A percentile compares a stretch with the other conserved stretches of the same genome.
phyloP scores from a whole-genome alignment of 176 grass and related monocot genomes.

The Cenchrus purpureus region DNA sequence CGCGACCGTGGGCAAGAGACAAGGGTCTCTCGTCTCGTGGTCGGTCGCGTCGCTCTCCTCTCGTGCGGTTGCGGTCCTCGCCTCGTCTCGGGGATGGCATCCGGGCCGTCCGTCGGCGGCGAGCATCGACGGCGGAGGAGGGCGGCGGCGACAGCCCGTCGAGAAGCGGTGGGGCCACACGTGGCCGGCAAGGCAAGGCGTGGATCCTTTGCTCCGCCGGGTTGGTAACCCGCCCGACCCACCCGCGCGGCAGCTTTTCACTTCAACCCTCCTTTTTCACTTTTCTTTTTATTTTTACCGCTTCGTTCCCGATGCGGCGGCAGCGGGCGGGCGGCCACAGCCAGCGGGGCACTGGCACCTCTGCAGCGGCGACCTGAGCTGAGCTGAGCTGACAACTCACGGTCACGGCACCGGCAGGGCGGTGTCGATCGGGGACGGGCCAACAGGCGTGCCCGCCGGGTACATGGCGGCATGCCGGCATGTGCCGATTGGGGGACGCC shows the following conservation, averaged over 20 bases:
- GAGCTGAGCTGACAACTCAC: background rate
- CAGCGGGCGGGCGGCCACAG: no score
- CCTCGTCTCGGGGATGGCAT: background rate
- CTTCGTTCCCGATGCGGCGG: no score
- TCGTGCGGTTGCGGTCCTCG: background rate
- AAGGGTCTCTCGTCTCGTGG: background rate
- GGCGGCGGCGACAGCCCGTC: background rate
- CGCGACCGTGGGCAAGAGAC: background rate
- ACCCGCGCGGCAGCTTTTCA: slow-evolving; percentile 8
- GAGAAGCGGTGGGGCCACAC: slow-evolving; percentile 40
- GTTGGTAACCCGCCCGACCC: background rate
- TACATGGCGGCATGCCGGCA: background rate
- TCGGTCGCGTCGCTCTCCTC: background rate
- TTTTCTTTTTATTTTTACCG: background rate
- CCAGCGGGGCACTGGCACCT: background rate
- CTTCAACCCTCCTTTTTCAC: background rate
- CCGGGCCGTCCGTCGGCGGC: background rate
- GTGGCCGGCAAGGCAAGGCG: background rate
- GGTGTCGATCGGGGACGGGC: background rate
- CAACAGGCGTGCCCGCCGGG: background rate
- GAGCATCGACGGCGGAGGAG: background rate
- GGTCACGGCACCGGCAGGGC: background rate
- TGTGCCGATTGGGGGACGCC: slow-evolving; percentile 1
- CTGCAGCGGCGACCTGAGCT: background rate
- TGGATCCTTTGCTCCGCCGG: slow-evolving; percentile 47